phyloP scores from a whole-genome alignment of 1,284 basidiomycete genomes.

The Porodaedalea pini region DNA sequence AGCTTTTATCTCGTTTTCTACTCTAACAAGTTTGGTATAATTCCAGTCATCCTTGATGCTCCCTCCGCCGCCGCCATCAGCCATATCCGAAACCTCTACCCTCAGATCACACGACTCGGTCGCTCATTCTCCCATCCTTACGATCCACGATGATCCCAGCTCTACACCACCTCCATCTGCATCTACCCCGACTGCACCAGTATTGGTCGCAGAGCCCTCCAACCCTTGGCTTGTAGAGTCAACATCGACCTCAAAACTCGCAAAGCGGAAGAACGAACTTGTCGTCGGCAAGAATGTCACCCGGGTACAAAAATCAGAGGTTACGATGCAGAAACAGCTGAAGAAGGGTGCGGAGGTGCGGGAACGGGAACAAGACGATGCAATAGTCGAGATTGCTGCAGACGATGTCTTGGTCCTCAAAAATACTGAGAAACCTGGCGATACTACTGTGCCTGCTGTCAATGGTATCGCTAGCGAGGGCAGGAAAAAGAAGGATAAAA shows the following conservation, averaged over 20 bases:
- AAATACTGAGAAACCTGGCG: constrained; percentile 13
- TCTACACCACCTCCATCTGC: background rate
- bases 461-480: constrained; percentile 19
- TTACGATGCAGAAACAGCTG: constrained; percentile 62
- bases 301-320: constrained; percentile 59
- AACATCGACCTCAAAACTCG: constrained; percentile 36
- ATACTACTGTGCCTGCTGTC: background rate
- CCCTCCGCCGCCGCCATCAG: constrained; percentile 30
- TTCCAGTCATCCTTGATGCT: background rate
- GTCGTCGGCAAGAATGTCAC: constrained; percentile 62
- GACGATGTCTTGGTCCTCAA: constrained; percentile 47
- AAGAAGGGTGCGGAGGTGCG: constrained; percentile 52
- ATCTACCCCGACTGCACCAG: constrained; percentile 10
- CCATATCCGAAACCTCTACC: constrained; percentile 64
- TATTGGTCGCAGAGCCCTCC: constrained; percentile 25
- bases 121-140: constrained; percentile 27
- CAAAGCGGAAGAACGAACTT: constrained; percentile 66
- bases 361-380: constrained; percentile 64
- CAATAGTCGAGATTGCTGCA: constrained; percentile 70
- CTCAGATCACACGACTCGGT: constrained; percentile 30
- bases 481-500: constrained; percentile 24
- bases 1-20: background rate
- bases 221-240: constrained; percentile 73
- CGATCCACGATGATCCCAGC: constrained; percentile 4
- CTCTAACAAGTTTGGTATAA: background rate